phyloP scores from a whole-genome alignment of 306 rosid genomes.

The Vicia faba region DNA sequence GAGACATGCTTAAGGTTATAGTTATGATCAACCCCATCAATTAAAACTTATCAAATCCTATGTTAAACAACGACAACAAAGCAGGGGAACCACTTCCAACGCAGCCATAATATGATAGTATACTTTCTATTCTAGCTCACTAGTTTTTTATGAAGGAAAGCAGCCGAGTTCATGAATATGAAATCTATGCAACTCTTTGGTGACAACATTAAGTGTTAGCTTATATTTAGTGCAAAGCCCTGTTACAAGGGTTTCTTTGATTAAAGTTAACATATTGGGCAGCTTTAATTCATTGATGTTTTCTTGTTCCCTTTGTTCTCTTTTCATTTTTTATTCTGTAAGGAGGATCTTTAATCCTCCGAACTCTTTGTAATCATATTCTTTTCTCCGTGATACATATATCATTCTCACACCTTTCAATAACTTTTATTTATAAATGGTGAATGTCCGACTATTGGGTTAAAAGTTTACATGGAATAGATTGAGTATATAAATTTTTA shows the following conservation, averaged over 20 bases:
- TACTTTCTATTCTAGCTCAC: constrained; percentile 2
- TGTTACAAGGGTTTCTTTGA: background rate
- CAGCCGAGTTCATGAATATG: too few species aligned
- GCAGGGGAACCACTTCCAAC: constrained; percentile 3
- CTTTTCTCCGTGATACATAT: background rate
- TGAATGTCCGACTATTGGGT: background rate
- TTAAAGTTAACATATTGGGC: background rate
- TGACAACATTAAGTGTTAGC: background rate
- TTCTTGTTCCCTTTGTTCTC: constrained; percentile 11
- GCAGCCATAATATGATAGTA: background rate
- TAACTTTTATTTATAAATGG: background rate
- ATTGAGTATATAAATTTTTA: background rate
- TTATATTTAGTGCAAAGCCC: constrained; percentile 5
- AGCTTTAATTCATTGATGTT: constrained; percentile 15
- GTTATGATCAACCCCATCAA: constrained; percentile 7
- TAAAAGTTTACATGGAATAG: background rate
- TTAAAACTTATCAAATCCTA: constrained; percentile 2
- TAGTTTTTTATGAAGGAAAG: too few species aligned
- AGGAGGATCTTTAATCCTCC: background rate
- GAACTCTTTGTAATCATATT: background rate
- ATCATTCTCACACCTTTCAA: background rate
- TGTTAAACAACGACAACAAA: too few species aligned
- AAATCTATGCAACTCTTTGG: too few species aligned
- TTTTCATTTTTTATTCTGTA: background rate
- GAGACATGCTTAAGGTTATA: constrained; percentile 25